Conservation (phyloP, 495 filamentous ascomycete species). For the Penicillium pancosmium region DNA sequence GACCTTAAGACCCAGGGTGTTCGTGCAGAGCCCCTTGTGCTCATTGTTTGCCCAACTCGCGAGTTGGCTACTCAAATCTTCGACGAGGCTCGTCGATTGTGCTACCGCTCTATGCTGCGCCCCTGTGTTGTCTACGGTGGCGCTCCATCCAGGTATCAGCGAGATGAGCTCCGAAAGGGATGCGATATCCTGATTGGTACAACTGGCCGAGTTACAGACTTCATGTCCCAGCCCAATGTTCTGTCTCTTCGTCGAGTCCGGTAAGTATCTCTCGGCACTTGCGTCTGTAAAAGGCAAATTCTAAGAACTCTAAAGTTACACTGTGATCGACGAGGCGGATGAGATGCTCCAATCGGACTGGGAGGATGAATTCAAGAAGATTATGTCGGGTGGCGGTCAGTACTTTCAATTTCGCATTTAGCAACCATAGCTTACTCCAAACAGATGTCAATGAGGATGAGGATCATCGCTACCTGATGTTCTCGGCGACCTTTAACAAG, state of each 20-base stretch:
- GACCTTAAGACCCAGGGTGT: constrained; percentile 45
- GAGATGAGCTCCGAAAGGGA: constrained; percentile 71
- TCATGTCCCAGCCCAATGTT: constrained; percentile 68
- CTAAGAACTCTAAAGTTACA: constrained; percentile 53
- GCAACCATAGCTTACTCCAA: constrained; percentile 19
- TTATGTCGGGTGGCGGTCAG: constrained; percentile 79
- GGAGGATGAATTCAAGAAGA: constrained; percentile 66
- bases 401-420: constrained; percentile 7
- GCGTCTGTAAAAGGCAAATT: neutral
- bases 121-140: constrained; percentile 93
- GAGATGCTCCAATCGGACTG: constrained; percentile 82
- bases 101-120: constrained; percentile 91
- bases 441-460: constrained; percentile 74
- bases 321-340: constrained; percentile 94
- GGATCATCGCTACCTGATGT: constrained; percentile 85
- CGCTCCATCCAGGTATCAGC: constrained; percentile 65
- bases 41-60: constrained; percentile 83
- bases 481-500: constrained; percentile 91
- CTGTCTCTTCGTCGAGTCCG: constrained; percentile 76
- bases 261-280: constrained; percentile 40
- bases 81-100: constrained; percentile 86
- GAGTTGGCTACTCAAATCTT: constrained; percentile 94
- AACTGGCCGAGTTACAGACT: constrained; percentile 81
- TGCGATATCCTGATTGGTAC: constrained; percentile 90
- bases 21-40: constrained; percentile 80